A percentile compares a stretch with the other conserved stretches of the same genome.
Conservation (phyloP, 169 alveolate species). For the Plasmodium ovale region DNA sequence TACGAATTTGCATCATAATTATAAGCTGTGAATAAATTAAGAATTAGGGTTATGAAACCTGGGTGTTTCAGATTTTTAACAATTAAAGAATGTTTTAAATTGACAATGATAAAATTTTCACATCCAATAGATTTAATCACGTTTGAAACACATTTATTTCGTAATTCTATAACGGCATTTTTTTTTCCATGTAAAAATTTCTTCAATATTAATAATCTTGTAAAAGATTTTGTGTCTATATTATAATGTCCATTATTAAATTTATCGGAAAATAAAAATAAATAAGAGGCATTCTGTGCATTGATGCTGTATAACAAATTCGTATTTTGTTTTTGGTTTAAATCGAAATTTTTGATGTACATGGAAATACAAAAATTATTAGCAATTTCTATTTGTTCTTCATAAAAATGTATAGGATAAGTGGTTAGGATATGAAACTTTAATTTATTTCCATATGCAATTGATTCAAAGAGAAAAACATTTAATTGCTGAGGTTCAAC, state of each 20-base stretch:
- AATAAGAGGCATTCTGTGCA: constrained; percentile 70
- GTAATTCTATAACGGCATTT: constrained; percentile 66
- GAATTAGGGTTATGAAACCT: constrained; percentile 52
- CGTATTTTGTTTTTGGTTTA: constrained; percentile 59
- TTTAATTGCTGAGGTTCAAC: constrained; percentile 83
- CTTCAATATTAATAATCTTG: constrained; percentile 60
- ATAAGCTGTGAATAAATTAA: constrained; percentile 68
- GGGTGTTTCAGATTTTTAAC: constrained; percentile 57
- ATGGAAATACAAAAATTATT: constrained; percentile 42
- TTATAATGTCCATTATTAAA: constrained; percentile 42
- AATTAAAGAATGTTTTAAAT: constrained; percentile 66
- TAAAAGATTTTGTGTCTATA: constrained; percentile 70
- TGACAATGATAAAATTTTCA: constrained; percentile 57
- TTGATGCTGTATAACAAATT: constrained; percentile 61
- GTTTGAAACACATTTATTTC: constrained; percentile 64
- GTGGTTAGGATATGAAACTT: constrained; percentile 70
- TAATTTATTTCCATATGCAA: constrained; percentile 72
- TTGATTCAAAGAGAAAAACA: constrained; percentile 77
- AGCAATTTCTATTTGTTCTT: constrained; percentile 68
- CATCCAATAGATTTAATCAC: constrained; percentile 62
- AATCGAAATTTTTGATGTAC: constrained; percentile 58
- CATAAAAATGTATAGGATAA: constrained; percentile 47
- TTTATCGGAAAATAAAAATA: constrained; percentile 57
- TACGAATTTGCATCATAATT: constrained; percentile 18
- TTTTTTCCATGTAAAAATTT: constrained; percentile 62